Base-by-base conservation (phyloP, 1,284 basidiomycete genomes). In the Heterobasidion occidentale region DNA sequence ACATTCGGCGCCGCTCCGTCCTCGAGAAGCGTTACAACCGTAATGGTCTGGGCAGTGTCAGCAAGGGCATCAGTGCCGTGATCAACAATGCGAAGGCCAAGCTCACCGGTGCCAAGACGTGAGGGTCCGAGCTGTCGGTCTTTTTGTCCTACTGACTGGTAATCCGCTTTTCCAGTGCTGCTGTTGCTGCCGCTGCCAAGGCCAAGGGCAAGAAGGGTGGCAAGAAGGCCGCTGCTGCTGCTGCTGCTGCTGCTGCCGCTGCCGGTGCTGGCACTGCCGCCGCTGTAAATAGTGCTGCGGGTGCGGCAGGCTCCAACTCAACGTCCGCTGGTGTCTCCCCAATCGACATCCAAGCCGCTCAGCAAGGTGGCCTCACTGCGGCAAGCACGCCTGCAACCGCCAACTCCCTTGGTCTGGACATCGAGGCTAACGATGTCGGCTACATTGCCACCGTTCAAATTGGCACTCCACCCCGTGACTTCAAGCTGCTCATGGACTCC, bases 401-500 rank as follows among this genome's bases (percentile, higher is more conserved):
- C 57, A 75, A 88, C 69, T 81, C 87, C 36, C 74, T 92, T 46
- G 90, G 85, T 3, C 76, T 94, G 50, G 77, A 82, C 62, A 91
- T 92, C 56, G 83, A 91, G 80, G 70, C 67, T 12, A 76, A 78
- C 59, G 78, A 81, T 64, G 73, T 79, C 38, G 79, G 80, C 42
- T 83, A 93, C 70, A 74, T 92, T 52, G 86, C 87, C 7, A 84
- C 80, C 33, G 69, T 94, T 36, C 79, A 88, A 67, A 81, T 94
- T 60, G 92, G 92, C 44, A 89, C 86, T 3, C 88, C 88, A n/a
- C 79, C 87, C 1, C 74, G 70, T 46, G 70, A 84, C 63, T 94
- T 90, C 71, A 74, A 77, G 36, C 70, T 95, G 64, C 77, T 94
- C 52, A 86, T 92, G 83, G 92, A 95, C 71, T 89, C 88, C 33